Evolutionary conservation across 441 rosid species (phyloP).

Genomic region (Euphorbia schlechtendalii): DNA sequence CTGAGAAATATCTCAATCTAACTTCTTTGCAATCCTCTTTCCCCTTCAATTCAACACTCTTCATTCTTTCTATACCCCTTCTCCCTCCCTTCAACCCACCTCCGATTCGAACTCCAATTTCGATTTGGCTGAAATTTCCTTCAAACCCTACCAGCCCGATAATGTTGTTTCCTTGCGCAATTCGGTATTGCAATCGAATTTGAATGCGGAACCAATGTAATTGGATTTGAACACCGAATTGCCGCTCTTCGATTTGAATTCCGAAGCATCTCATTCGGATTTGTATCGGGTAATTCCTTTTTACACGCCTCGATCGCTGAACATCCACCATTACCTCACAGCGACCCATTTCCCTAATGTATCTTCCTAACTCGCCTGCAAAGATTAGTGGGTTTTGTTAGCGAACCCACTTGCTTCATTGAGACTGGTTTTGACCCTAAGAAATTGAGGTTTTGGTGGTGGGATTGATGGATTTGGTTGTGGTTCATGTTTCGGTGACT

Average conservation of each 20-base stretch:
- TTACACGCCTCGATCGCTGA: too few relatives aligned
- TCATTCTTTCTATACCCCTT: not conserved
- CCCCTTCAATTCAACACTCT: not conserved
- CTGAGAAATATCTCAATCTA: too few relatives aligned
- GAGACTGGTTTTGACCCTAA: slow-evolving; percentile 50
- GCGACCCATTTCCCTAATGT: slow-evolving; percentile 98
- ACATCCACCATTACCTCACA: too few relatives aligned
- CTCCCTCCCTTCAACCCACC: not conserved
- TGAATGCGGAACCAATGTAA: not conserved
- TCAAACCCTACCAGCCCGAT: not conserved
- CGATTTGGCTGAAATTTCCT: not conserved
- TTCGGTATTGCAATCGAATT: not conserved
- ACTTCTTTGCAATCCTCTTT: not conserved
- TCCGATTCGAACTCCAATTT: not conserved
- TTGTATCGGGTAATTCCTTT: not conserved
- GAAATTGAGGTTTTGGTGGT: slow-evolving; percentile 6
- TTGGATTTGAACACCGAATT: not conserved
- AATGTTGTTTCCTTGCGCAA: not conserved
- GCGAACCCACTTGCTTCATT: slow-evolving; percentile 44
- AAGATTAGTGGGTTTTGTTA: slow-evolving; percentile 58
- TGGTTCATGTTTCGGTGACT: slow-evolving; percentile 20
- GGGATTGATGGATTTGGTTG: too few relatives aligned
- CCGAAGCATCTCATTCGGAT: not conserved
- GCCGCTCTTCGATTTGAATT: not conserved
- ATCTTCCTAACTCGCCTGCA: slow-evolving; percentile 88